Percentiles rank a stretch among this genome's conserved stretches.
phyloP scores from a whole-genome alignment of 2,329 filamentous ascomycete genomes.

The Lachnellula subtilissima region DNA sequence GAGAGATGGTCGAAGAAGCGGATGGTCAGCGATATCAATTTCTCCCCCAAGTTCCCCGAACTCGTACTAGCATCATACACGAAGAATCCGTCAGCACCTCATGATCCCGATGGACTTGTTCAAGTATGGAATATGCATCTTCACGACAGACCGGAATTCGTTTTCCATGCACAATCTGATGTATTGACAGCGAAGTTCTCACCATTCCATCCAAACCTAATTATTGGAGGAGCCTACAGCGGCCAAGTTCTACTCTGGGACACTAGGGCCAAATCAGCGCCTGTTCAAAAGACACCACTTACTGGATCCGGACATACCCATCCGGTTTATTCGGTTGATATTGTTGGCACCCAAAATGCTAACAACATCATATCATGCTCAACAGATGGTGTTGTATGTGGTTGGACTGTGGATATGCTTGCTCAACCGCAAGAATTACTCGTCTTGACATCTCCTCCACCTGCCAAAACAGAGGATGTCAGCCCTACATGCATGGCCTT shows the following conservation, averaged over 20 bases:
- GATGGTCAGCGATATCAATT: conserved; percentile 93
- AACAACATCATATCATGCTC: conserved; percentile 98
- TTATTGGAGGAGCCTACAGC: conserved; percentile 93
- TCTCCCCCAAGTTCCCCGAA: conserved; percentile 93
- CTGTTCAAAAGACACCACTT: conserved; percentile 92
- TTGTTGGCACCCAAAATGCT: conserved; percentile 96
- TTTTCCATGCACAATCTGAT: conserved; percentile 94
- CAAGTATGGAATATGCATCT: conserved; percentile 97
- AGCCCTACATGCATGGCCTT: conserved; percentile 94
- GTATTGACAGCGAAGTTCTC: conserved; percentile 95
- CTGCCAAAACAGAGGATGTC: conserved; percentile 88
- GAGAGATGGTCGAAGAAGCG: conserved; percentile 95
- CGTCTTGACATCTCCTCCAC: conserved; percentile 77
- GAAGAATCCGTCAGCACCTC: conserved; percentile 91
- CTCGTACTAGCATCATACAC: conserved; percentile 92
- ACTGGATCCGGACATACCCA: conserved; percentile 95
- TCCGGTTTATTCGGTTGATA: conserved; percentile 90
- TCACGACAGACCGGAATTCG: conserved; percentile 89
- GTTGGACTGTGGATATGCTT: conserved; percentile 97
- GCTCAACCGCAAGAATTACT: conserved; percentile 93
- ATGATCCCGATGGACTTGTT: conserved; percentile 87
- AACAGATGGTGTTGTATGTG: conserved; percentile 93
- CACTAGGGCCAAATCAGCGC: conserved; percentile 80
- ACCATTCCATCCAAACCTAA: conserved; percentile 95
- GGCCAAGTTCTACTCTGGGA: conserved; percentile 97